These are phyloP conservation scores for Russula ochroleuca DNA, from an alignment of 768 basidiomycete species.

Conservation along the genomic window DNA sequence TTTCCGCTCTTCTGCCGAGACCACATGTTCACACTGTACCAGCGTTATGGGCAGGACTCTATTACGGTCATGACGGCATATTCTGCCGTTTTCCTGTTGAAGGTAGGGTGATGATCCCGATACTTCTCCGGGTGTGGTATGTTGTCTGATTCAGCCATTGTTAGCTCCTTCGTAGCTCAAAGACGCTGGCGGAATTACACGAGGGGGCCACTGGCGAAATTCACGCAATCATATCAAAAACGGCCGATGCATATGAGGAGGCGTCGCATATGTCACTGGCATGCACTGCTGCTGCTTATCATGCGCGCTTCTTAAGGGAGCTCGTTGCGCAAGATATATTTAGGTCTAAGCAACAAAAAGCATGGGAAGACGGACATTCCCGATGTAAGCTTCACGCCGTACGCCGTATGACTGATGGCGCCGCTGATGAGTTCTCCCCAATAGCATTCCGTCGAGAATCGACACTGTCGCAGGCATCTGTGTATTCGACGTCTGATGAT, in stretches of 20 bases:
- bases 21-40: slow-evolving; percentile 24
- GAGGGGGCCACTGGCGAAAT: slow-evolving; percentile 63
- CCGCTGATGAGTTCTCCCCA: slow-evolving; percentile 1
- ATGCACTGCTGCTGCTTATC: slow-evolving; percentile 65
- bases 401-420: neutral
- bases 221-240: slow-evolving; percentile 57
- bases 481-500: slow-evolving; percentile 20
- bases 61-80: slow-evolving; percentile 85
- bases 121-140: neutral
- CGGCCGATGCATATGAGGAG: slow-evolving; percentile 75
- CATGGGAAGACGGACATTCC: slow-evolving; percentile 16
- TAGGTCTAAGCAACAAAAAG: slow-evolving; percentile 37
- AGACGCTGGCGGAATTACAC: slow-evolving; percentile 51
- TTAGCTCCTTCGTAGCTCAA: slow-evolving; percentile 67
- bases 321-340: slow-evolving; percentile 62
- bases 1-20: neutral
- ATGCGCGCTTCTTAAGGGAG: slow-evolving; percentile 72
- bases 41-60: slow-evolving; percentile 85
- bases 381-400: slow-evolving; percentile 7
- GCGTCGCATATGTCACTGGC: slow-evolving; percentile 58
- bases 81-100: slow-evolving; percentile 73
- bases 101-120: slow-evolving; percentile 42
- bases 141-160: slow-evolving; percentile 17
- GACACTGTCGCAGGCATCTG: slow-evolving; percentile 15
- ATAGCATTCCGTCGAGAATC: slow-evolving; percentile 18